Conservation (phyloP, 2,329 filamentous ascomycete species). For the Exophiala spinifera region DNA sequence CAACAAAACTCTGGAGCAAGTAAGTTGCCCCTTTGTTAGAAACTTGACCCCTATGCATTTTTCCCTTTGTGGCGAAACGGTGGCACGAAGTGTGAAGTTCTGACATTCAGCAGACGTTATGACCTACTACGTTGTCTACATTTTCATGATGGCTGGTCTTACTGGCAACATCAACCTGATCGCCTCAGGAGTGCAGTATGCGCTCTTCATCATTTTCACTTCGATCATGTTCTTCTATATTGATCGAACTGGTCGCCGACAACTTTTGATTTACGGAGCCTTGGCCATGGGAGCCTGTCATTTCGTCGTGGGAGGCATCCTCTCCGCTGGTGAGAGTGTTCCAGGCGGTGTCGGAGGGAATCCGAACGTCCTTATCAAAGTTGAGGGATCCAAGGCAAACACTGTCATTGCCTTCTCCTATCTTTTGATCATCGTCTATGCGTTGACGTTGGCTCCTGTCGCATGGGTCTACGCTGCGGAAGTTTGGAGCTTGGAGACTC, state of each 20-base stretch:
- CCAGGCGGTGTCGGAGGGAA: slow-evolving; percentile 47
- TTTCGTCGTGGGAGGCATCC: slow-evolving; percentile 47
- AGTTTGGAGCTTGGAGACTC: slow-evolving; percentile 60
- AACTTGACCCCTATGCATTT: too few relatives aligned
- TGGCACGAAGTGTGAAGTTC: background rate
- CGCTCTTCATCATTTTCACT: slow-evolving; percentile 34
- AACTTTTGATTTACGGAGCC: slow-evolving; percentile 47
- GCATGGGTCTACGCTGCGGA: slow-evolving; percentile 66
- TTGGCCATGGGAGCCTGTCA: slow-evolving; percentile 46
- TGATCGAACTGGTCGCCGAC: slow-evolving; percentile 48
- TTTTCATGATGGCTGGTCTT: slow-evolving; percentile 39
- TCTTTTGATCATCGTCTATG: slow-evolving; percentile 62
- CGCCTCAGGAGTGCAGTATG: slow-evolving; percentile 34
- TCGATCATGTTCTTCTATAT: slow-evolving; percentile 34
- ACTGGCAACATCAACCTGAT: slow-evolving; percentile 37
- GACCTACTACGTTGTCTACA: slow-evolving; percentile 40
- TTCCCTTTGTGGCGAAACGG: background rate
- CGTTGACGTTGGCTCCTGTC: slow-evolving; percentile 61
- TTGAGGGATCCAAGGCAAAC: slow-evolving; percentile 54
- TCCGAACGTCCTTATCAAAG: slow-evolving; percentile 53
- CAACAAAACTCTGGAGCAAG: slow-evolving; percentile 47
- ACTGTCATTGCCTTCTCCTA: slow-evolving; percentile 65
- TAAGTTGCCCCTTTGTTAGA: background rate
- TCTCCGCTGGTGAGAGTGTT: slow-evolving; percentile 42
- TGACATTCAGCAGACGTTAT: slow-evolving; percentile 20